These are phyloP conservation scores for Chrysosporium keratinophilum DNA, from an alignment of 2,329 filamentous ascomycete genomes.

Conservation along the genomic window DNA sequence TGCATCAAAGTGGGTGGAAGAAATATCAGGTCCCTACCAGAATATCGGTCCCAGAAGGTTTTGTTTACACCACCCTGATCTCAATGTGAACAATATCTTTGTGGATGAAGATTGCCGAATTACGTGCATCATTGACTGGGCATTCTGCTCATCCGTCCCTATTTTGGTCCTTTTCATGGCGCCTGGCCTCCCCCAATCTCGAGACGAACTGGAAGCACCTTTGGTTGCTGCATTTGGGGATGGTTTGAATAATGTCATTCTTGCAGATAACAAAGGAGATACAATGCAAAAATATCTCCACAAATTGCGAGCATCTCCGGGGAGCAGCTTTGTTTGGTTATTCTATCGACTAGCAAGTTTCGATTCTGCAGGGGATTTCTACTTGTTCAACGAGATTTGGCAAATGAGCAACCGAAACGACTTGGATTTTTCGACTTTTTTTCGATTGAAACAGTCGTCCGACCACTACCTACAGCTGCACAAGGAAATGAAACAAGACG, in stretches of 20 bases:
- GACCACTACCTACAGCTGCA: conserved; percentile 7
- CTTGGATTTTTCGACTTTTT: conserved; percentile 7
- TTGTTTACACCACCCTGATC: conserved; percentile 25
- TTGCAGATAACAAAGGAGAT: conserved; percentile 1
- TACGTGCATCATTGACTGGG: conserved; percentile 27
- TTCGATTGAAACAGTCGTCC: conserved; percentile 6
- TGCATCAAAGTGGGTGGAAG: too few relatives aligned
- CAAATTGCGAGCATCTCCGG: not conserved
- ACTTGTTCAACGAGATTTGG: conserved; percentile 9
- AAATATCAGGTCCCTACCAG: too few relatives aligned
- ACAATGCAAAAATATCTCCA: not conserved
- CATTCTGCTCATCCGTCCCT: conserved; percentile 20
- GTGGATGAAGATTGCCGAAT: conserved; percentile 27
- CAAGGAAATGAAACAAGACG: conserved; percentile 9
- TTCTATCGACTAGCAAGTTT: conserved; percentile 7
- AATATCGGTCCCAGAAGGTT: conserved; percentile 6
- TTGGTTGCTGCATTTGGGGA: conserved; percentile 10
- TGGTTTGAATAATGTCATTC: not conserved
- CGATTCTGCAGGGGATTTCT: conserved; percentile 10
- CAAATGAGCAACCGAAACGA: conserved; percentile 8
- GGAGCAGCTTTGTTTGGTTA: conserved; percentile 6
- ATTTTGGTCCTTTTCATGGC: conserved; percentile 16
- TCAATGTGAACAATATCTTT: conserved; percentile 34
- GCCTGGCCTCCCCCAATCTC: conserved; percentile 20
- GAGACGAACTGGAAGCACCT: conserved; percentile 14